These are phyloP conservation scores for Trichothecium sympodiale DNA, from an alignment of 2,329 filamentous ascomycete species.

Conservation along the genomic window DNA sequence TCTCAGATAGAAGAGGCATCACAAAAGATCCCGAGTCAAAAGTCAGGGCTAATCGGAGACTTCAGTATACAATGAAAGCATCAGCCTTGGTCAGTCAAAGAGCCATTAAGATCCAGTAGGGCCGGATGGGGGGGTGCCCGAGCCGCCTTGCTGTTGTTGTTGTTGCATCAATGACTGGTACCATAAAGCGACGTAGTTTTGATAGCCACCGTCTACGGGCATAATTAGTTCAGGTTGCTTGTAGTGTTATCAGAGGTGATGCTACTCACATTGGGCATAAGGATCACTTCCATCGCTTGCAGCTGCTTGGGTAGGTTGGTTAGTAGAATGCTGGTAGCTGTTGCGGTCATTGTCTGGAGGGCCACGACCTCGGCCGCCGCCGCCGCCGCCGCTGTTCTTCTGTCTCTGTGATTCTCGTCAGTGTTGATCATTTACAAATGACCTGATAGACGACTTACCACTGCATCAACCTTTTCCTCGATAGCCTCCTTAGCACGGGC, in stretches of 20 bases:
- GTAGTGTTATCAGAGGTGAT: background rate
- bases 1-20: too few relatives aligned
- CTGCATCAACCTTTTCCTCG: constrained; percentile 84
- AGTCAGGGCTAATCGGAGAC: too few relatives aligned
- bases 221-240: constrained; percentile 12
- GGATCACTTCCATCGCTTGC: constrained; percentile 49
- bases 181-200: constrained; percentile 71
- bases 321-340: constrained; percentile 33
- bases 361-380: constrained; percentile 29
- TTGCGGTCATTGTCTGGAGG: constrained; percentile 44
- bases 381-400: constrained; percentile 39
- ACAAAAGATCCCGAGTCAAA: too few relatives aligned
- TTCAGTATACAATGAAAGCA: too few relatives aligned
- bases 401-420: constrained; percentile 30
- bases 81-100: too few relatives aligned
- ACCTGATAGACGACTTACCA: constrained; percentile 43
- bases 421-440: background rate
- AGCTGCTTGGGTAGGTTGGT: constrained; percentile 29
- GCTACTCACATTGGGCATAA: constrained; percentile 60
- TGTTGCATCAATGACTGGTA: constrained; percentile 54
- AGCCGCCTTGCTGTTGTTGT: constrained; percentile 26
- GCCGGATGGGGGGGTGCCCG: constrained; percentile 21
- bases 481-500: constrained; percentile 73
- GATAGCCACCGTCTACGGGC: constrained; percentile 62
- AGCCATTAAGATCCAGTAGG: too few relatives aligned